Conservation (phyloP, 495 filamentous ascomycete species). For the Aspergillus egyptiacus region DNA sequence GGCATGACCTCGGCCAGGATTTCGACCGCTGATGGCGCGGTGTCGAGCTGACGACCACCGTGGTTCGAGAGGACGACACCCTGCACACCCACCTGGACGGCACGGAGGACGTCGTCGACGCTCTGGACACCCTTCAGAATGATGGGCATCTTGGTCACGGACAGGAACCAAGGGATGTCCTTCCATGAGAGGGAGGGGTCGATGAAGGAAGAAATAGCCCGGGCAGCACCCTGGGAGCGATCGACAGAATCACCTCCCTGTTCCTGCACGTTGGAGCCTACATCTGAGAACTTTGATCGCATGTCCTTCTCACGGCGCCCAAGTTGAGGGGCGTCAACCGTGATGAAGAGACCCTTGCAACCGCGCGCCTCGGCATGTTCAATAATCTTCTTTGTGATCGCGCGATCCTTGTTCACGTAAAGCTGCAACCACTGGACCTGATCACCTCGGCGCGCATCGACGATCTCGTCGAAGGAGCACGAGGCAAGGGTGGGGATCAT, state of each 20-base stretch:
- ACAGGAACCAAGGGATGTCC: slow-evolving; percentile 91
- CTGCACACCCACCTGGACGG: slow-evolving; percentile 76
- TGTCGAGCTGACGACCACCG: slow-evolving; percentile 95
- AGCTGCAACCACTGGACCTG: slow-evolving; percentile 97
- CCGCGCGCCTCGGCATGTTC: slow-evolving; percentile 86
- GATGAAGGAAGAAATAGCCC: slow-evolving; percentile 92
- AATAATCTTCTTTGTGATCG: slow-evolving; percentile 84
- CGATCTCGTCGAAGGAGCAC: slow-evolving; percentile 94
- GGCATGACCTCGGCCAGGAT: slow-evolving; percentile 96
- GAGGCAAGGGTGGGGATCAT: slow-evolving; percentile 99
- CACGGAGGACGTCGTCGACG: slow-evolving; percentile 86
- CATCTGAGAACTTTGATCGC: slow-evolving; percentile 86
- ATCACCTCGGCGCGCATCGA: slow-evolving; percentile 71
- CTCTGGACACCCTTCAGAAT: slow-evolving; percentile 94
- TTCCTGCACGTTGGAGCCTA: slow-evolving; percentile 76
- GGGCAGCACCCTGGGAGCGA: slow-evolving; percentile 82
- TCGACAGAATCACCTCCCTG: slow-evolving; percentile 60
- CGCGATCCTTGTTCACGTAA: slow-evolving; percentile 96
- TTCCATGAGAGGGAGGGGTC: slow-evolving; percentile 87
- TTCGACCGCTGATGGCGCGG: slow-evolving; percentile 84
- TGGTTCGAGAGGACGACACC: slow-evolving; percentile 97
- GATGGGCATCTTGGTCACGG: slow-evolving; percentile 94
- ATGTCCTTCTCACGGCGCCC: slow-evolving; percentile 93
- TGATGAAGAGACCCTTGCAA: slow-evolving; percentile 96
- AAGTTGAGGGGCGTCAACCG: slow-evolving; percentile 93